phyloP scores from a whole-genome alignment of 2,329 filamentous ascomycete genomes.

The Apiospora koreana region DNA sequence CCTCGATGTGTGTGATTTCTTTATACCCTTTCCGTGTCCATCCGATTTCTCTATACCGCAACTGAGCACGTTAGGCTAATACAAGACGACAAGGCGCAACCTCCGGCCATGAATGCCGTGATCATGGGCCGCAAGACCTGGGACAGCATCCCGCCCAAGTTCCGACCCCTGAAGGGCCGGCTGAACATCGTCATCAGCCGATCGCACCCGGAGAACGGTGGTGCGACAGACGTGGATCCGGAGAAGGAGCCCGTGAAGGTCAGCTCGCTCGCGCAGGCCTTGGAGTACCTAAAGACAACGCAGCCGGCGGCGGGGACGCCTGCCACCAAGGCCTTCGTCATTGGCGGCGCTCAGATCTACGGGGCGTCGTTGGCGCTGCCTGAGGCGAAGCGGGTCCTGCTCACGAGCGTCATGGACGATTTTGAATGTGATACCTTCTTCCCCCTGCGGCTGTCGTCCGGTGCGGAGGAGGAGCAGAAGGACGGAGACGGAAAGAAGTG shows the following conservation, averaged over 20 bases:
- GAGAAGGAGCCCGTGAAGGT: constrained; percentile 58
- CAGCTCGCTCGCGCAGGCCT: constrained; percentile 58
- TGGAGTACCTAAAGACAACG: constrained; percentile 45
- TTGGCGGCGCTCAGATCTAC: constrained; percentile 90
- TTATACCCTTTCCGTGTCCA: background rate
- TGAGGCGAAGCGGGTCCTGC: constrained; percentile 62
- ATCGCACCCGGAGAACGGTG: constrained; percentile 33
- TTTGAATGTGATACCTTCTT: constrained; percentile 81
- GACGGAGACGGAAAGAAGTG: constrained; percentile 46
- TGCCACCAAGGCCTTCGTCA: constrained; percentile 68
- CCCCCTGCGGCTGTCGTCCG: constrained; percentile 53
- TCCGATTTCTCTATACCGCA: background rate
- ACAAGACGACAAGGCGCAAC: constrained; percentile 20
- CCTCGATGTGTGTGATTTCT: constrained; percentile 33
- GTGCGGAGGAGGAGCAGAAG: constrained; percentile 24
- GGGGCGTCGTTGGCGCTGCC: constrained; percentile 62
- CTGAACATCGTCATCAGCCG: constrained; percentile 81
- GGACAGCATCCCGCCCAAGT: constrained; percentile 79
- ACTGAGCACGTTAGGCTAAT: background rate
- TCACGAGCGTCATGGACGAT: constrained; percentile 68
- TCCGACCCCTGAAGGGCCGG: constrained; percentile 77
- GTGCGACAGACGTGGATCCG: constrained; percentile 17
- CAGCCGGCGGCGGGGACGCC: constrained; percentile 39
- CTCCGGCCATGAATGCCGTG: constrained; percentile 66
- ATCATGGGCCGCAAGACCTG: constrained; percentile 99